Percentiles rank a stretch among this genome's conserved stretches.
Evolutionary conservation across 2,329 filamentous ascomycete genomes (phyloP).

Genomic region (Cladosporium colombiae): DNA sequence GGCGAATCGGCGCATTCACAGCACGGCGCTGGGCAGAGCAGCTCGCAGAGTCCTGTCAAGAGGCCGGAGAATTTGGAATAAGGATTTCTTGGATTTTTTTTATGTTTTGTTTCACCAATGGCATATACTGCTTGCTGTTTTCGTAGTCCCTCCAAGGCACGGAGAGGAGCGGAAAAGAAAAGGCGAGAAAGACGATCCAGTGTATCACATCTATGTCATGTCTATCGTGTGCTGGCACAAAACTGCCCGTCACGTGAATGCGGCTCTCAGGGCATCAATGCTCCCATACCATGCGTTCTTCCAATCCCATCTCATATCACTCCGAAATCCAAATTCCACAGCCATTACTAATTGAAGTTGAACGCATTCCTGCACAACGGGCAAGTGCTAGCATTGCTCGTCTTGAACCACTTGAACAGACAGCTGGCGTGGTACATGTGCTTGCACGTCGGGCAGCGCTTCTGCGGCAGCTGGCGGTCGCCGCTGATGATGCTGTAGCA

Average conservation of each 20-base stretch:
- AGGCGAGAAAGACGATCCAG: background rate
- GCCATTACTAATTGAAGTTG: constrained; percentile 52
- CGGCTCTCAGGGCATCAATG: background rate
- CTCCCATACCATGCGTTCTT: background rate
- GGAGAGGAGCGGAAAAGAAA: background rate
- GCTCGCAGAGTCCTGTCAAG: constrained; percentile 45
- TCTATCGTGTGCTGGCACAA: background rate
- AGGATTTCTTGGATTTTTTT: constrained; percentile 3
- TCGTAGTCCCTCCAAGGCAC: background rate
- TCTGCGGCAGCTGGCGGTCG: constrained; percentile 88
- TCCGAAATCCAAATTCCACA: background rate
- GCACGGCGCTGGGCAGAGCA: constrained; percentile 24
- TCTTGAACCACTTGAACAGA: constrained; percentile 96
- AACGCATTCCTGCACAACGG: constrained; percentile 91
- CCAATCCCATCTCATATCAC: background rate
- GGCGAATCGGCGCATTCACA: background rate
- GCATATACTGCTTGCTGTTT: background rate
- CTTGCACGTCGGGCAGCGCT: constrained; percentile 88
- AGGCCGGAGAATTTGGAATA: constrained; percentile 48
- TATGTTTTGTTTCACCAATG: background rate
- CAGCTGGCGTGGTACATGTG: constrained; percentile 89
- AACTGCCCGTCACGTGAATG: background rate
- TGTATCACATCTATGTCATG: constrained; percentile 8
- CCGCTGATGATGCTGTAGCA: constrained; percentile 92
- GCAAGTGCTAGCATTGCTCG: constrained; percentile 86